Evolutionary conservation across 2,329 filamentous ascomycete genomes (phyloP), one percentile per base, ranked within the genome.

Genomic region (Neonectria ditissima): DNA sequence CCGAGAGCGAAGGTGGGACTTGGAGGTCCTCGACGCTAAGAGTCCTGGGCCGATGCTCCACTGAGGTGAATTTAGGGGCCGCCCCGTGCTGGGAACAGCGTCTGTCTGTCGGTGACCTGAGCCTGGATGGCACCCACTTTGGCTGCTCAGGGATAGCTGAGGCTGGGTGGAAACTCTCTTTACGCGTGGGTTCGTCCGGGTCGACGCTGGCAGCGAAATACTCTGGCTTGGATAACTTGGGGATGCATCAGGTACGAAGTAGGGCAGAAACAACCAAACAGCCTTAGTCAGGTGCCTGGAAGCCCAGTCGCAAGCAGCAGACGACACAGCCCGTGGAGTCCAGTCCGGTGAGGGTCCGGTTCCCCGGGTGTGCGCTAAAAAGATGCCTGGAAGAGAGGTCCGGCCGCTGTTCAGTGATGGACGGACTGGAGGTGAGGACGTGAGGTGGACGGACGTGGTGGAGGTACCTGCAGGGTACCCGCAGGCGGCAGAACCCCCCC

Each of bases 391-490:
- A 34, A 11, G 13, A 34, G 32, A 32, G 57, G 58, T 55, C n/a
- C n/a, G n/a, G n/a, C n/a, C 61, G 41, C 53, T 14, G 32, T 14
- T 59, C 39, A 32, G 37, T 3, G 37, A n/a, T 18, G 37, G 37
- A 18, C 37, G 37, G 37, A 6, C 4, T 26, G 24, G 37, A 39
- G 37, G 37, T 18, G 37, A 39, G 24, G 37, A 39, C 16, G 37
- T 18, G 37, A 39, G 37, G 16, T 39, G 14, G 14, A n/a, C 16
- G 34, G 5, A 32, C 8, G 8, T 37, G n/a, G 34, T 32, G 34
- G 34, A 37, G 34, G 34, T 37, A 37, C 47, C 59, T 28, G 41
- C 54, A 41, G 66, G 20, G 69, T 72, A 72, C 55, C 64, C 54
- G 11, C 32, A 4, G 64, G 55, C 64, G 53, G 52, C 45, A 58